These are phyloP conservation scores for Apocynum venetum DNA, from an alignment of 257 asterid genomes.

Conservation along the genomic window DNA sequence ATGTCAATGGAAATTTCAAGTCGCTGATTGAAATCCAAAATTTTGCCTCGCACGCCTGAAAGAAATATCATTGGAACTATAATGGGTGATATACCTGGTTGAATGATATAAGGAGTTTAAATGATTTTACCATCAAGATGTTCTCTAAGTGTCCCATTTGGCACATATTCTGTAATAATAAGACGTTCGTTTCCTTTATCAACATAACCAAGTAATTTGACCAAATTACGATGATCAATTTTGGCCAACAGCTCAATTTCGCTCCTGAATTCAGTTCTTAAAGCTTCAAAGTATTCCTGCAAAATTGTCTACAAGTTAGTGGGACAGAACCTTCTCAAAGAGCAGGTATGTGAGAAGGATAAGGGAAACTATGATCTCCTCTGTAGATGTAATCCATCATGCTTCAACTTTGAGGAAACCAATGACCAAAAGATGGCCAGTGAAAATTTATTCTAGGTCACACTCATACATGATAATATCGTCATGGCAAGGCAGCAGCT, in stretches of 20 bases:
- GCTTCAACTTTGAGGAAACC: background rate
- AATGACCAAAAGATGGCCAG: background rate
- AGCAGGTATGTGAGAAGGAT: background rate
- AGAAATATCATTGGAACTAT: slow-evolving; percentile 26
- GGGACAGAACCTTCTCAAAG: background rate
- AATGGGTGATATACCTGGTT: slow-evolving; percentile 2
- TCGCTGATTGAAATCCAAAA: slow-evolving; percentile 85
- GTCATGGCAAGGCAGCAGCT: background rate
- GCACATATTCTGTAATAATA: slow-evolving; percentile 84
- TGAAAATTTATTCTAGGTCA: background rate
- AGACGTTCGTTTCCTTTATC: slow-evolving; percentile 84
- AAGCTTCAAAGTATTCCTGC: slow-evolving; percentile 62
- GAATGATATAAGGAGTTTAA: slow-evolving; percentile 14
- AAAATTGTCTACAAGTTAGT: slow-evolving; percentile 13
- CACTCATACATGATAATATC: background rate
- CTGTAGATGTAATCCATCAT: background rate
- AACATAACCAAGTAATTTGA: slow-evolving; percentile 87
- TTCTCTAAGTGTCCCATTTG: slow-evolving; percentile 96
- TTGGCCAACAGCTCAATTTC: slow-evolving; percentile 95
- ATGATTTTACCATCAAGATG: slow-evolving; percentile 79
- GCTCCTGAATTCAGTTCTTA: slow-evolving; percentile 69
- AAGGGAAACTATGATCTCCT: background rate
- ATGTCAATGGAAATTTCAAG: slow-evolving; percentile 91
- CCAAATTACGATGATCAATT: slow-evolving; percentile 93
- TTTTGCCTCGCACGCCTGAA: slow-evolving; percentile 65